Evolutionary conservation across 2,329 filamentous ascomycete species (phyloP).

Genomic region (Neopestalotiopsis sp.): DNA sequence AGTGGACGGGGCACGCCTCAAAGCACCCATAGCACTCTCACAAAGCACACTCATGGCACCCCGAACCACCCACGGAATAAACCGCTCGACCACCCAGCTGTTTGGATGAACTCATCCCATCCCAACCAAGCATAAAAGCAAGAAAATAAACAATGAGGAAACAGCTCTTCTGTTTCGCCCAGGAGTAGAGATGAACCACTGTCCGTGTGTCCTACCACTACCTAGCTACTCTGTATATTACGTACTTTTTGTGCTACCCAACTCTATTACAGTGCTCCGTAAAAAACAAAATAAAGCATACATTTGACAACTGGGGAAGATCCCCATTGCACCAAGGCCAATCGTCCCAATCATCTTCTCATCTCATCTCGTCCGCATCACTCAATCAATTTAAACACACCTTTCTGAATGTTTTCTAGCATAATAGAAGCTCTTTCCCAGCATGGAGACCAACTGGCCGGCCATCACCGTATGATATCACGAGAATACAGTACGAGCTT

Average conservation of each 20-base stretch:
- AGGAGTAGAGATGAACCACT: neutral
- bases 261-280: slow-evolving; percentile 2
- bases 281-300: slow-evolving; percentile 2
- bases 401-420: neutral
- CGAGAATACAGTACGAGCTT: neutral
- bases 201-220: neutral
- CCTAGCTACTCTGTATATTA: too few species aligned
- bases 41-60: neutral
- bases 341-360: slow-evolving; percentile 1
- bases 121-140: neutral
- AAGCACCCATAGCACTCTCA: neutral
- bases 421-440: neutral
- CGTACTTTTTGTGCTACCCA: neutral
- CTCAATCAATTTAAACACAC: slow-evolving; percentile 1
- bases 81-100: neutral
- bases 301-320: neutral
- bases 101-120: neutral
- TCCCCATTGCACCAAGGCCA: neutral
- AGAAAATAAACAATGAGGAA: neutral
- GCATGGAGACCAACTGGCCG: neutral
- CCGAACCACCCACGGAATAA: neutral
- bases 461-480: neutral
- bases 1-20: too few species aligned
- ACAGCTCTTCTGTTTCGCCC: neutral
- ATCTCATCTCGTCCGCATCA: slow-evolving; percentile 1